A percentile compares a stretch with the other conserved stretches of the same genome.
Evolutionary conservation across 2,329 filamentous ascomycete genomes (phyloP).

Genomic region (Colletotrichum sp.): DNA sequence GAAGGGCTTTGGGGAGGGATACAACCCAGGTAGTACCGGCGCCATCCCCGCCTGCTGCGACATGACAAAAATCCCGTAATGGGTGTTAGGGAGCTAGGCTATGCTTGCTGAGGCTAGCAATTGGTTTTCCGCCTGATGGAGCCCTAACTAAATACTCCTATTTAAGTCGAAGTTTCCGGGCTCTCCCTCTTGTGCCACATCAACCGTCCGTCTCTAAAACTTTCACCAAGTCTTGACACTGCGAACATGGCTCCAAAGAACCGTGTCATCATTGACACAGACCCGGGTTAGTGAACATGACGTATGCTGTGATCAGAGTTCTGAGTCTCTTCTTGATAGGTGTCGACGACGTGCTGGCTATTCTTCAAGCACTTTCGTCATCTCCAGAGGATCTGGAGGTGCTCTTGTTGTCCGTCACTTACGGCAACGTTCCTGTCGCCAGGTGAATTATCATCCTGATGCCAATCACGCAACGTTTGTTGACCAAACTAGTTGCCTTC

Average conservation of each 20-base stretch:
- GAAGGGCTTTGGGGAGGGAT: no score
- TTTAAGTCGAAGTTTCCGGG: no score
- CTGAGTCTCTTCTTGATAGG: conserved; percentile 49
- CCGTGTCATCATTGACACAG: conserved; percentile 94
- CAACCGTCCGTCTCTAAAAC: no score
- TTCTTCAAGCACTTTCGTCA: conserved; percentile 85
- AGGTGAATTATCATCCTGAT: conserved; percentile 55
- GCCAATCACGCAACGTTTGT: neutral
- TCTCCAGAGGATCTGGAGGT: conserved; percentile 86
- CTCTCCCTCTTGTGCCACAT: no score
- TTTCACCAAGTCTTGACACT: no score
- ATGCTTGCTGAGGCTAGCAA: no score
- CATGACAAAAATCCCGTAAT: no score
- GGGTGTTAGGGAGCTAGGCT: no score
- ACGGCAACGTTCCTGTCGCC: conserved; percentile 89
- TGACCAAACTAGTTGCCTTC: conserved; percentile 69
- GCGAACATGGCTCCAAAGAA: conserved; percentile 67
- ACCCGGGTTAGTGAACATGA: conserved; percentile 69
- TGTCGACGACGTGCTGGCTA: conserved; percentile 88
- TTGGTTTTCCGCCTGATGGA: no score
- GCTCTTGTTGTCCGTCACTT: conserved; percentile 85
- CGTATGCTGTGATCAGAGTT: neutral
- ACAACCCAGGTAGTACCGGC: no score
- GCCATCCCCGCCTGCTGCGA: no score
- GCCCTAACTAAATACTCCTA: no score